phyloP scores from a whole-genome alignment of 2,329 filamentous ascomycete genomes.

The Pseudopyricularia javanii region DNA sequence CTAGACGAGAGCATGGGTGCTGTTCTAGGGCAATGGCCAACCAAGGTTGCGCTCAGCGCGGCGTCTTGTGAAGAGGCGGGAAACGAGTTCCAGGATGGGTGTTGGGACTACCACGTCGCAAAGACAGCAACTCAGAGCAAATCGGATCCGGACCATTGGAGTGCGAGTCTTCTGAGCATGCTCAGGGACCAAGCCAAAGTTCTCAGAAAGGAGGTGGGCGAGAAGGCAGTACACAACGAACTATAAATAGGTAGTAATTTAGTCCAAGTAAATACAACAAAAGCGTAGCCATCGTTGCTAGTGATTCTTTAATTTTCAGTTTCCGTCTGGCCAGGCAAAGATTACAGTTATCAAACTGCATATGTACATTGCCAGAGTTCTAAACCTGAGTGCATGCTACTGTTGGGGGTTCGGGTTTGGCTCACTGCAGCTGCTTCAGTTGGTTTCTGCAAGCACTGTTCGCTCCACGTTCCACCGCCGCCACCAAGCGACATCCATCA shows the following conservation, averaged over 20 bases:
- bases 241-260: neutral
- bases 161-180: constrained; percentile 19
- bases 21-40: constrained; percentile 42
- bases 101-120: constrained; percentile 40
- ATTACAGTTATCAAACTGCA: no score
- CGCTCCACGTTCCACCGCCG: no score
- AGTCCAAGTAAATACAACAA: neutral
- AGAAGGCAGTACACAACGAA: neutral
- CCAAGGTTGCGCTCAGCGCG: constrained; percentile 19
- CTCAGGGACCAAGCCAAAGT: constrained; percentile 16
- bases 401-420: no score
- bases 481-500: no score
- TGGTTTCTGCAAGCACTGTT: no score
- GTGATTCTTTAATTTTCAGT: no score
- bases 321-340: no score
- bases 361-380: no score
- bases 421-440: no score
- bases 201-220: neutral
- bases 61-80: constrained; percentile 20
- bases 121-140: constrained; percentile 22
- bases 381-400: no score
- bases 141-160: constrained; percentile 26
- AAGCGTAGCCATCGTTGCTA: neutral
- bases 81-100: constrained; percentile 26
- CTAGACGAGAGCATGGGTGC: constrained; percentile 55